Evolutionary conservation across 495 filamentous ascomycete species (phyloP).

Genomic region (Hypoxylon rickii): DNA sequence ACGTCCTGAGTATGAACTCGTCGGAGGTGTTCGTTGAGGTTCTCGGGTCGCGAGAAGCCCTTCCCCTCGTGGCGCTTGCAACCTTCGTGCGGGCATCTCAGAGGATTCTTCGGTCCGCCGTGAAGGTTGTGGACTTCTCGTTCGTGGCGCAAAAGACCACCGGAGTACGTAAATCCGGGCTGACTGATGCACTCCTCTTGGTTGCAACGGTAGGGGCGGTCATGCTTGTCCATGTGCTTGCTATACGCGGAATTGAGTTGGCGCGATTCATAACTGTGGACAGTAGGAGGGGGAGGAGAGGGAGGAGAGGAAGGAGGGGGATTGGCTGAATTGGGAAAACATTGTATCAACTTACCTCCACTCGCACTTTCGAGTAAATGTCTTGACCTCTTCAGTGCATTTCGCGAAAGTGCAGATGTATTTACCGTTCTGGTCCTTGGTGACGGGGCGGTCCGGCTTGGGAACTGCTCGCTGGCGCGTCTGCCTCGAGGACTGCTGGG

Average conservation of each 20-base stretch:
- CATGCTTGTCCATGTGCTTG: conserved; percentile 98
- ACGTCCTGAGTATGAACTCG: conserved; percentile 67
- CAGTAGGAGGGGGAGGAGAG: too few relatives aligned
- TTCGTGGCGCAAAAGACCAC: conserved; percentile 84
- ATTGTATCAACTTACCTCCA: conserved; percentile 72
- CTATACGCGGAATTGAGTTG: conserved; percentile 47
- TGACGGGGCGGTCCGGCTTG: conserved; percentile 53
- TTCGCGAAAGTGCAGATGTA: conserved; percentile 69
- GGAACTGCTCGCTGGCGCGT: too few relatives aligned
- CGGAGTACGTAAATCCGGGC: conserved; percentile 90
- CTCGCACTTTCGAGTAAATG: conserved; percentile 83
- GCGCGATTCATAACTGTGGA: not conserved
- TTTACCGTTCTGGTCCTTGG: conserved; percentile 67
- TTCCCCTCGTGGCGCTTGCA: conserved; percentile 79
- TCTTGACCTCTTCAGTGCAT: conserved; percentile 59
- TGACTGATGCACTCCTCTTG: conserved; percentile 82
- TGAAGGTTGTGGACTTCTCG: conserved; percentile 89
- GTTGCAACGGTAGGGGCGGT: conserved; percentile 83
- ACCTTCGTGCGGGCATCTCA: conserved; percentile 76
- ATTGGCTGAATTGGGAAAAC: not conserved
- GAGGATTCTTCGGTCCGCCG: conserved; percentile 76
- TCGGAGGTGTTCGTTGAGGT: conserved; percentile 84
- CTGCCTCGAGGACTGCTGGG: too few relatives aligned
- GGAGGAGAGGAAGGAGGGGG: too few relatives aligned
- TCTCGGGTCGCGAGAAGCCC: conserved; percentile 85